These are phyloP conservation scores for Phytopythium aichiense DNA, from an alignment of 352 stramenopile genomes.

Conservation along the genomic window DNA sequence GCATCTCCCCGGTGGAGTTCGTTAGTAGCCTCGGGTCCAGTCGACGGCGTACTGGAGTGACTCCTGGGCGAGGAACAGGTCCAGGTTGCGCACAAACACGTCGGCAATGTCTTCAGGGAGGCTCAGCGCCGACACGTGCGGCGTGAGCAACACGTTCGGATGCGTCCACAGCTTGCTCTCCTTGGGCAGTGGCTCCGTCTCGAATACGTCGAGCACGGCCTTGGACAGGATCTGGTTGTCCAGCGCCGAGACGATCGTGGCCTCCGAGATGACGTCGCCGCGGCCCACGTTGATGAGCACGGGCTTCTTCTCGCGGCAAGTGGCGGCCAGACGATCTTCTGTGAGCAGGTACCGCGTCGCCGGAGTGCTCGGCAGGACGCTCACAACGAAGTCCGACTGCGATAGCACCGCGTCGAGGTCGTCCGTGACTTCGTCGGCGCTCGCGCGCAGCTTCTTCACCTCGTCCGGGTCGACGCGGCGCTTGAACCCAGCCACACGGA, in stretches of 20 bases:
- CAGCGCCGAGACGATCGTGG: constrained; percentile 57
- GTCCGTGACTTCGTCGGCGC: constrained; percentile 36
- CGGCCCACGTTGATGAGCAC: constrained; percentile 87
- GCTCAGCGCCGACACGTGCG: constrained; percentile 79
- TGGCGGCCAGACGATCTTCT: constrained; percentile 31
- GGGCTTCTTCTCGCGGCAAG: constrained; percentile 45
- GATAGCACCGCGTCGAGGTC: constrained; percentile 40
- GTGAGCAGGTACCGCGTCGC: constrained; percentile 68
- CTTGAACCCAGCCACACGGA: constrained; percentile 67
- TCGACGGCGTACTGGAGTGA: constrained; percentile 43
- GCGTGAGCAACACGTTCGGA: constrained; percentile 63
- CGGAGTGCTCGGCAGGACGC: constrained; percentile 73
- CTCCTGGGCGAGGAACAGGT: constrained; percentile 28
- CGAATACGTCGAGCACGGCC: constrained; percentile 53
- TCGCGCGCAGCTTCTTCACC: constrained; percentile 14
- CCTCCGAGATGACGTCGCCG: constrained; percentile 73
- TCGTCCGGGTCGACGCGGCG: constrained; percentile 27
- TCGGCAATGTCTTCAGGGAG: constrained; percentile 70
- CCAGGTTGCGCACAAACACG: constrained; percentile 67
- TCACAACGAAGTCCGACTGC: constrained; percentile 77
- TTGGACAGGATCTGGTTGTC: constrained; percentile 56
- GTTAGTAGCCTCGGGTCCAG: constrained; percentile 49
- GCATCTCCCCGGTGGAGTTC: background rate
- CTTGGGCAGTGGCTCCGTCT: constrained; percentile 36
- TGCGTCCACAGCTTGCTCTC: constrained; percentile 67